Percentiles rank a stretch among this genome's conserved stretches.
Conservation (phyloP, 805 yeast genomes). For the Starmerella scarabaei region DNA sequence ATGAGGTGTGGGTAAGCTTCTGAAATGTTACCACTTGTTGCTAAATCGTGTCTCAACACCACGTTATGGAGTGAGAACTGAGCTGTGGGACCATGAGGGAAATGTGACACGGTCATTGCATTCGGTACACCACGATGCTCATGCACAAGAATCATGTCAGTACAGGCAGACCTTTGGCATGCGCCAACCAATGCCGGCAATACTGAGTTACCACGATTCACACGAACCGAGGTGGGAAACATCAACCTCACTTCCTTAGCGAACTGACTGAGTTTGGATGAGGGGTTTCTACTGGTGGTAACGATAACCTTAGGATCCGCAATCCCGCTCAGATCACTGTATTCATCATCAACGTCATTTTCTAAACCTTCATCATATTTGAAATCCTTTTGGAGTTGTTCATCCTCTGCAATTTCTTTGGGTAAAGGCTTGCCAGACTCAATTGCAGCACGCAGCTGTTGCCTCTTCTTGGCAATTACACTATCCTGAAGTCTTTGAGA, state of each 20-base stretch:
- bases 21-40: constrained; percentile 72
- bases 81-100: constrained; percentile 97
- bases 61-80: constrained; percentile 91
- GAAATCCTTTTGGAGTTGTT: constrained; percentile 63
- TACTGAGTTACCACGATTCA: constrained; percentile 87
- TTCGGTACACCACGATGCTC: constrained; percentile 99
- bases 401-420: constrained; percentile 82
- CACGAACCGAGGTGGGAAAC: constrained; percentile 77
- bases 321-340: constrained; percentile 72
- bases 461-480: constrained; percentile 70
- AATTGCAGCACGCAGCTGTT: constrained; percentile 69
- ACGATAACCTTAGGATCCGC: constrained; percentile 82
- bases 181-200: constrained; percentile 75
- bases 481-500: constrained; percentile 86
- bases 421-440: constrained; percentile 87
- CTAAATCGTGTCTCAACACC: constrained; percentile 81
- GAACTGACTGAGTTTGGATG: constrained; percentile 73
- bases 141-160: constrained; percentile 75
- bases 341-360: constrained; percentile 71
- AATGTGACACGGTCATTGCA: constrained; percentile 79
- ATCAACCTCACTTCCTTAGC: constrained; percentile 81
- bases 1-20: constrained; percentile 91
- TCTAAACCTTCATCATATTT: constrained; percentile 73
- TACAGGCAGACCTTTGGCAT: constrained; percentile 65
- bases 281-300: constrained; percentile 88